A percentile compares a stretch with the other conserved stretches of the same genome.
These are phyloP conservation scores for Spiraea crenata DNA, from an alignment of 331 rosid genomes.

Conservation along the genomic window DNA sequence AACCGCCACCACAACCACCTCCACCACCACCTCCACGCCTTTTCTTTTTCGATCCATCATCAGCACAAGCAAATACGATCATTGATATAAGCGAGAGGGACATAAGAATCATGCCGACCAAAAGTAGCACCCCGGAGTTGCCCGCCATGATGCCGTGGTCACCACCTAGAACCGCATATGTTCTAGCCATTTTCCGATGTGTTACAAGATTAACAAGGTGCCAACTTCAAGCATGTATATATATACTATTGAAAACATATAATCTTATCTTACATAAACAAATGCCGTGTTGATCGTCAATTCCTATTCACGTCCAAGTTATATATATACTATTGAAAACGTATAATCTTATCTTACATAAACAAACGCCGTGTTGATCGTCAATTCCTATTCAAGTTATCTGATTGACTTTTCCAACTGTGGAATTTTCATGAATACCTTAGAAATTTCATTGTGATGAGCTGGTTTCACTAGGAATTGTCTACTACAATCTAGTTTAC, in stretches of 20 bases:
- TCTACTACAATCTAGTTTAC: too few relatives aligned
- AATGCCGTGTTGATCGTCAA: background rate
- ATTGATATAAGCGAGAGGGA: conserved; percentile 10
- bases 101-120: conserved; percentile 26
- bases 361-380: background rate
- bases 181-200: background rate
- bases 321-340: background rate
- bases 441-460: background rate
- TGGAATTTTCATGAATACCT: background rate
- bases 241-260: too few relatives aligned
- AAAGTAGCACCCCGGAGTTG: conserved; percentile 3
- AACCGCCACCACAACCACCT: background rate
- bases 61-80: conserved; percentile 13
- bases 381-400: background rate
- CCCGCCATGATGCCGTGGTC: background rate
- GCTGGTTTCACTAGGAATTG: too few relatives aligned
- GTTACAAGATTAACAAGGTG: background rate
- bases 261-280: too few relatives aligned
- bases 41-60: background rate
- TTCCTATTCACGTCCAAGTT: background rate
- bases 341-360: too few relatives aligned
- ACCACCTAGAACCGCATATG: background rate
- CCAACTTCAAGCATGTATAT: background rate
- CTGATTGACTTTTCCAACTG: background rate
- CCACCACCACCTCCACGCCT: background rate